Evolutionary conservation across 257 asterid genomes (phyloP).

Genomic region (Thymus quinquecostatus): DNA sequence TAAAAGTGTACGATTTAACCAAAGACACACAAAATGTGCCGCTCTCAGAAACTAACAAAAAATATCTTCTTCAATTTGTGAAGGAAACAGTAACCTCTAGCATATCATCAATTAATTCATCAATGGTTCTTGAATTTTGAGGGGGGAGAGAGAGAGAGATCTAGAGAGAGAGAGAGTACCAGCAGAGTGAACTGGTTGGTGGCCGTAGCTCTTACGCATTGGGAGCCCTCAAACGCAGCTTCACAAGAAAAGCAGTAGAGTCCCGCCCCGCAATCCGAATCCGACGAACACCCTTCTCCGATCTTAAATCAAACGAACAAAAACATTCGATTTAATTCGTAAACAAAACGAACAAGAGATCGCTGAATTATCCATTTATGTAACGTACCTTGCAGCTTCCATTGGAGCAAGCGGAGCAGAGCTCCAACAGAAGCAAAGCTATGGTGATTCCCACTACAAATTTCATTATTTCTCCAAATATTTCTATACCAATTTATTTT

Average conservation of each 20-base stretch:
- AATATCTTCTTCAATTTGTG: no score
- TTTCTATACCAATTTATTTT: no score
- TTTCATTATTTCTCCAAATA: neutral
- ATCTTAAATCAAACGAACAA: constrained; percentile 33
- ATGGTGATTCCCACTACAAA: constrained; percentile 22
- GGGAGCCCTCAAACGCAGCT: constrained; percentile 48
- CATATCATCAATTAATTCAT: neutral
- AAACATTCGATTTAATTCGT: neutral
- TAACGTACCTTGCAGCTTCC: constrained; percentile 44
- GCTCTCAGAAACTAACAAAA: neutral
- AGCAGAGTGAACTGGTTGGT: constrained; percentile 64
- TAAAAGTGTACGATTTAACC: neutral
- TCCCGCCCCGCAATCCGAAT: constrained; percentile 66
- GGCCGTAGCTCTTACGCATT: constrained; percentile 73
- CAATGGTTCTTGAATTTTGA: neutral
- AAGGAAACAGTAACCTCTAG: no score
- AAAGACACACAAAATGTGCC: neutral
- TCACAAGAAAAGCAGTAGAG: constrained; percentile 60
- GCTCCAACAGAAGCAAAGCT: constrained; percentile 23
- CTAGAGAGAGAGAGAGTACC: constrained; percentile 41
- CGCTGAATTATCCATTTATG: no score
- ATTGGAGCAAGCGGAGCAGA: constrained; percentile 41
- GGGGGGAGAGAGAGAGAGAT: neutral
- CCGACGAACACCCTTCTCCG: constrained; percentile 54
- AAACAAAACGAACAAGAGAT: neutral